Evolutionary conservation across 495 filamentous ascomycete genomes (phyloP).

Genomic region (Neurospora sp.): DNA sequence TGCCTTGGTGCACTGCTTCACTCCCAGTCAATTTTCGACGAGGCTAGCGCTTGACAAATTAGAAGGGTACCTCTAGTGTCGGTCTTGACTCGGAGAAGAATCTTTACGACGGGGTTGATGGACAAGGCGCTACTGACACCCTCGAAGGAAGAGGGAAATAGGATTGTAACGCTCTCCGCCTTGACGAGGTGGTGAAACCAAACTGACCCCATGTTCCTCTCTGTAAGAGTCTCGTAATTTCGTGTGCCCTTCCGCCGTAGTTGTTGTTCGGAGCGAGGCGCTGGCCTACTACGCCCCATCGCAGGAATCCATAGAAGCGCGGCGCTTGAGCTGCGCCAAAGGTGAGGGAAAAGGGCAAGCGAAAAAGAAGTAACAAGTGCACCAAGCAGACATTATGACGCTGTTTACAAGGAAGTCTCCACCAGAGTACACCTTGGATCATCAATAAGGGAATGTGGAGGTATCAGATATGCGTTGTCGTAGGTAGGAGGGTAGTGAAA

Average conservation of each 20-base stretch:
- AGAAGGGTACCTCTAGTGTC: not conserved
- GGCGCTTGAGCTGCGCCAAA: not conserved
- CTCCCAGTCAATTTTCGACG: not conserved
- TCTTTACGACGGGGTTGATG: not conserved
- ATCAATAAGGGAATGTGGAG: not conserved
- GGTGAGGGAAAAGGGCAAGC: not conserved
- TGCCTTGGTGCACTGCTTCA: not conserved
- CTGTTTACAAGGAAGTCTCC: not conserved
- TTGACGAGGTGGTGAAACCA: not conserved
- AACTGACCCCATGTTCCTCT: not conserved
- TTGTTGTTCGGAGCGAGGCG: not conserved
- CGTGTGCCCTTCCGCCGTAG: not conserved
- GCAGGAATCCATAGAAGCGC: not conserved
- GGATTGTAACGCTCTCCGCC: not conserved
- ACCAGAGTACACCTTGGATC: not conserved
- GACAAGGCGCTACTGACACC: not conserved
- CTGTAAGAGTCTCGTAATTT: not conserved
- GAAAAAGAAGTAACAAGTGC: not conserved
- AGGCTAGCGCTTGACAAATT: not conserved
- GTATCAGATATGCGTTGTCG: not conserved
- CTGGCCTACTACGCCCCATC: not conserved
- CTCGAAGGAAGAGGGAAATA: not conserved
- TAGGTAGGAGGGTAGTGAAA: not conserved
- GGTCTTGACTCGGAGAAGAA: not conserved
- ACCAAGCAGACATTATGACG: not conserved